phyloP scores from a whole-genome alignment of 495 filamentous ascomycete species.

The Talaromyces stipitatus region DNA sequence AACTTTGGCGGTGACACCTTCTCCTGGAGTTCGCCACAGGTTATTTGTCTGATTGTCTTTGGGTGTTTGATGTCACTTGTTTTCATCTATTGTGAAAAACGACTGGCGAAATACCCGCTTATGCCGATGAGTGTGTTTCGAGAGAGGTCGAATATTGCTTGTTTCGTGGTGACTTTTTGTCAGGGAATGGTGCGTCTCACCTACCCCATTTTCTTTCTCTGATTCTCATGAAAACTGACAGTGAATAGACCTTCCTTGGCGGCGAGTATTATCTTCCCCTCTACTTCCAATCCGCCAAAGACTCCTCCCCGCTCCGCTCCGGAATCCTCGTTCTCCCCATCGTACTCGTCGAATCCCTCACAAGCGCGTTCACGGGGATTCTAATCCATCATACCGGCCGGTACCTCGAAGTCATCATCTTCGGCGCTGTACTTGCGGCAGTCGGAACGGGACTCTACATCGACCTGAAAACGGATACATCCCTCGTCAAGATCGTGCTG shows the following conservation, averaged over 20 bases:
- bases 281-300: constrained; percentile 47
- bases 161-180: constrained; percentile 43
- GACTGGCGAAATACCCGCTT: constrained; percentile 65
- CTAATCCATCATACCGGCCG: constrained; percentile 54
- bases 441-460: constrained; percentile 50
- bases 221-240: not conserved
- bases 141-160: constrained; percentile 49
- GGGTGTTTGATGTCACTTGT: constrained; percentile 53
- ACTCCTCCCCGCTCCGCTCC: constrained; percentile 42
- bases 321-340: constrained; percentile 47
- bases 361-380: constrained; percentile 41
- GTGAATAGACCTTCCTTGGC: constrained; percentile 36
- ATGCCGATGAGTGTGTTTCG: constrained; percentile 67
- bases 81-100: constrained; percentile 63
- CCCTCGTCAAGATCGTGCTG: constrained; percentile 34
- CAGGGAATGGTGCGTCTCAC: constrained; percentile 39
- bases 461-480: constrained; percentile 27
- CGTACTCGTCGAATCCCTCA: constrained; percentile 40
- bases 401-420: constrained; percentile 49
- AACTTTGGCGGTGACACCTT: constrained; percentile 66
- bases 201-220: not conserved
- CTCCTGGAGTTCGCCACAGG: constrained; percentile 66
- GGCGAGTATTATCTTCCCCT: constrained; percentile 53
- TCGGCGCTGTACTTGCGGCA: constrained; percentile 35
- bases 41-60: constrained; percentile 72